Evolutionary conservation across 2,329 filamentous ascomycete species (phyloP).

Genomic region (Akanthomyces dipterigenus): DNA sequence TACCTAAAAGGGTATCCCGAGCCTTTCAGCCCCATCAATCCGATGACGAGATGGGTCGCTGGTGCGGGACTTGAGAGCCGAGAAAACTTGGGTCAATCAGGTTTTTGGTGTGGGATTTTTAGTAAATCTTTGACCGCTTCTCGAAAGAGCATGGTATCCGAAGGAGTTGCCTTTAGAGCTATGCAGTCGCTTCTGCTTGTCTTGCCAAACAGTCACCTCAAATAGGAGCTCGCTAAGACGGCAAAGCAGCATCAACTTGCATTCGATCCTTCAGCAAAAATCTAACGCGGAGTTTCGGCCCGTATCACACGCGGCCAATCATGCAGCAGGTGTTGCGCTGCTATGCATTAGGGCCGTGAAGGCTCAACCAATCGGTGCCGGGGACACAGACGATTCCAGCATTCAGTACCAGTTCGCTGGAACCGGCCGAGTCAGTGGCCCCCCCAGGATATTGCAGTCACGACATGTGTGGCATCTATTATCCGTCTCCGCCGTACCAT

Average conservation of each 20-base stretch:
- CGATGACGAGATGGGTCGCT: neutral
- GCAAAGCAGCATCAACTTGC: neutral
- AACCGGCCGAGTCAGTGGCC: neutral
- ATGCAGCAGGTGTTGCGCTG: neutral
- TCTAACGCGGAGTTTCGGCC: neutral
- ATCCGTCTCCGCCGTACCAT: neutral
- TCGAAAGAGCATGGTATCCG: no score
- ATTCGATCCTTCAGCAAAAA: neutral
- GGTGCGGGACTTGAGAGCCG: neutral
- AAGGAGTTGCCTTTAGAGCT: no score
- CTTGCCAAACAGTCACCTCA: neutral
- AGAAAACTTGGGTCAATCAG: no score
- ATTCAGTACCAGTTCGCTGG: no score
- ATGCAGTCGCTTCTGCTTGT: no score
- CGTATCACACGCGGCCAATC: neutral
- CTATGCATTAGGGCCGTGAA: neutral
- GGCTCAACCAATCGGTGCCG: neutral
- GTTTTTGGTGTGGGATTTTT: no score
- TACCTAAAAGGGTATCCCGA: conserved; percentile 6
- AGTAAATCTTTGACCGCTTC: neutral
- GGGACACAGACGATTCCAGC: neutral
- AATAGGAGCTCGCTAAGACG: neutral
- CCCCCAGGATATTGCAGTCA: neutral
- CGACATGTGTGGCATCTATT: neutral
- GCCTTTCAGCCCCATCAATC: neutral